These are phyloP conservation scores for Penicillium verrucosum DNA, from an alignment of 2,329 filamentous ascomycete species.

Conservation along the genomic window DNA sequence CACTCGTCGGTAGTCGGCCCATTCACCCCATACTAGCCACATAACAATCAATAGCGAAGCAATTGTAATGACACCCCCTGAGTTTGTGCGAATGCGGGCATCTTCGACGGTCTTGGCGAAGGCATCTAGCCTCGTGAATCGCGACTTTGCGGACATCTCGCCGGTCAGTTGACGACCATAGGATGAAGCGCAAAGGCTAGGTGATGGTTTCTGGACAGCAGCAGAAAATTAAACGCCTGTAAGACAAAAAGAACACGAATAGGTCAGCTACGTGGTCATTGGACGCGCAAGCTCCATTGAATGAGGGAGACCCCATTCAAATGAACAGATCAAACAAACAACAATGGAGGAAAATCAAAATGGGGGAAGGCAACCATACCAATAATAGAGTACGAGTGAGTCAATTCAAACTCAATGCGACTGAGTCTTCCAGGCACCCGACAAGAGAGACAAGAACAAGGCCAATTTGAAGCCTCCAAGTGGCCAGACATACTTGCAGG, in stretches of 20 bases:
- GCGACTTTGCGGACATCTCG: constrained; percentile 80
- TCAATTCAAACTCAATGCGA: constrained; percentile 14
- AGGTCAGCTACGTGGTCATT: constrained; percentile 13
- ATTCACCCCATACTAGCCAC: constrained; percentile 91
- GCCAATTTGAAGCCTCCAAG: constrained; percentile 1
- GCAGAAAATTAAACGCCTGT: constrained; percentile 7
- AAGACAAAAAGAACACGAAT: constrained; percentile 9
- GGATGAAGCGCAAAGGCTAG: constrained; percentile 7
- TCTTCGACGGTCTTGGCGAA: constrained; percentile 99
- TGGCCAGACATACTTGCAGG: constrained; percentile 7
- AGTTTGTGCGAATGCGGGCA: constrained; percentile 91
- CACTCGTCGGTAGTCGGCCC: constrained; percentile 84
- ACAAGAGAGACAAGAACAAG: neutral
- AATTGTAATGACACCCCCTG: constrained; percentile 91
- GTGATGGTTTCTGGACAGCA: constrained; percentile 3
- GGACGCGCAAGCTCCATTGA: constrained; percentile 15
- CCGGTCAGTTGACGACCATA: constrained; percentile 31
- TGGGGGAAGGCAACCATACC: neutral
- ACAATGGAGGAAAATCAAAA: neutral
- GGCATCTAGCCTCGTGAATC: constrained; percentile 94
- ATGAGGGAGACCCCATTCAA: neutral
- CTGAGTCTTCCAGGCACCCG: neutral
- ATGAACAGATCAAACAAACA: neutral
- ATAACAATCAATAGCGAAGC: constrained; percentile 82
- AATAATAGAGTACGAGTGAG: neutral